Evolutionary conservation across 345 rosid genomes (phyloP).

Genomic region (Rhodomyrtus tomentosa): DNA sequence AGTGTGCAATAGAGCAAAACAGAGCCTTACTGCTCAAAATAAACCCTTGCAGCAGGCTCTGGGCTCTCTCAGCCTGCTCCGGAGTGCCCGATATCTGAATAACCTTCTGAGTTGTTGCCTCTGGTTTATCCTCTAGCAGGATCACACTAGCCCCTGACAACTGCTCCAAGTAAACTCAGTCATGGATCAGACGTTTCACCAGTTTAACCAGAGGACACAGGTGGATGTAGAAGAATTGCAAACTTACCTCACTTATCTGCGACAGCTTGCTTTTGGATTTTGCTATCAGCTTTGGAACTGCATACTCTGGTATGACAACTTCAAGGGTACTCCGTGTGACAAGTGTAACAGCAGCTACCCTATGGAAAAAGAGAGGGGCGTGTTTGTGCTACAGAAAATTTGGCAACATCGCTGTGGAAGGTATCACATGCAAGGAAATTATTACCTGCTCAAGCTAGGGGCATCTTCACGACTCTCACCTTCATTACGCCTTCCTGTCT

Average conservation of each 20-base stretch:
- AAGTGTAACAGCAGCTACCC: constrained; percentile 62
- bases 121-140: constrained; percentile 66
- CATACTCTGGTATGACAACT: constrained; percentile 80
- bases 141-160: constrained; percentile 87
- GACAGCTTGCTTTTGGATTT: constrained; percentile 88
- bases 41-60: constrained; percentile 95
- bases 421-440: neutral
- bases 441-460: constrained; percentile 54
- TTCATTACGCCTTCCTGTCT: constrained; percentile 43
- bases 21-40: constrained; percentile 79
- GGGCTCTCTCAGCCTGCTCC: constrained; percentile 94
- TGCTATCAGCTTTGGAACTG: constrained; percentile 71
- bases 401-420: neutral
- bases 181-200: neutral
- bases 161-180: constrained; percentile 23
- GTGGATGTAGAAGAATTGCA: neutral
- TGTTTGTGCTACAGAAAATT: neutral
- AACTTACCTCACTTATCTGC: constrained; percentile 88
- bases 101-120: constrained; percentile 46
- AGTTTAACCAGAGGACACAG: neutral
- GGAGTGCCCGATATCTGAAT: constrained; percentile 93
- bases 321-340: constrained; percentile 95
- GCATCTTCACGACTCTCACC: constrained; percentile 62
- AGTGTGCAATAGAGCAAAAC: neutral
- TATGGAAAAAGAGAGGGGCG: neutral